Evolutionary conservation across 352 stramenopile genomes (phyloP).

Genomic region (Phytophthora colocasiae): DNA sequence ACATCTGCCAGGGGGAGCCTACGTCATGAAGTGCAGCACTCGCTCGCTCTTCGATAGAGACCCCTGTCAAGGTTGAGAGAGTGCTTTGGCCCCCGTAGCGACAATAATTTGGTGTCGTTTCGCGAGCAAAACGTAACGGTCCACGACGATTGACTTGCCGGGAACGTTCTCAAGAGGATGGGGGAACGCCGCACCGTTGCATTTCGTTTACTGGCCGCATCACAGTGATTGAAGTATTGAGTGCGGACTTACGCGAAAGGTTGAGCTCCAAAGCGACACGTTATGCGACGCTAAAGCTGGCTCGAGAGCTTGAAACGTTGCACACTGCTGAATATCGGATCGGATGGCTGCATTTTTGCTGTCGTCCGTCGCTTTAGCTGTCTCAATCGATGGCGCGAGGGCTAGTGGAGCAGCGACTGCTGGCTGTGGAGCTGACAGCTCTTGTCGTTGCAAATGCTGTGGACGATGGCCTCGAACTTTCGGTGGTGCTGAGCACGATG

Average conservation of each 20-base stretch:
- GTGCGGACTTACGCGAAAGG: conserved; percentile 21
- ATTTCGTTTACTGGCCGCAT: background rate
- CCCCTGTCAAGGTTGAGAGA: background rate
- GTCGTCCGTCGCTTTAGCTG: conserved; percentile 15
- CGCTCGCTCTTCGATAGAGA: background rate
- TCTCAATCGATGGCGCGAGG: conserved; percentile 5
- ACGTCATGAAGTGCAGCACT: conserved; percentile 1
- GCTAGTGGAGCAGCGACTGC: background rate
- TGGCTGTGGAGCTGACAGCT: background rate
- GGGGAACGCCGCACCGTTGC: conserved; percentile 3
- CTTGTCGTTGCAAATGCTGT: background rate
- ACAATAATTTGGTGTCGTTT: conserved; percentile 38
- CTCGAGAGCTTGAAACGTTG: conserved; percentile 38
- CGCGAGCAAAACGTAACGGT: conserved; percentile 16
- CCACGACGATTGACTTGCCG: conserved; percentile 27
- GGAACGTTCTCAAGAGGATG: conserved; percentile 37
- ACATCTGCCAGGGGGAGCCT: conserved; percentile 19
- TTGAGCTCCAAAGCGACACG: conserved; percentile 29
- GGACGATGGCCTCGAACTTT: background rate
- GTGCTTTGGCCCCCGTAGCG: background rate
- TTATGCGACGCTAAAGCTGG: conserved; percentile 32
- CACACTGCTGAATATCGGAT: conserved; percentile 9
- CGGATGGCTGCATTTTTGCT: conserved; percentile 27
- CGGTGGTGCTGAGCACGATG: conserved; percentile 1
- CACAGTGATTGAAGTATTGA: too few relatives aligned